A percentile compares a stretch with the other conserved stretches of the same genome.
These are phyloP conservation scores for Rhodotorula sp. DNA, from an alignment of 1,284 basidiomycete species.

Conservation along the genomic window DNA sequence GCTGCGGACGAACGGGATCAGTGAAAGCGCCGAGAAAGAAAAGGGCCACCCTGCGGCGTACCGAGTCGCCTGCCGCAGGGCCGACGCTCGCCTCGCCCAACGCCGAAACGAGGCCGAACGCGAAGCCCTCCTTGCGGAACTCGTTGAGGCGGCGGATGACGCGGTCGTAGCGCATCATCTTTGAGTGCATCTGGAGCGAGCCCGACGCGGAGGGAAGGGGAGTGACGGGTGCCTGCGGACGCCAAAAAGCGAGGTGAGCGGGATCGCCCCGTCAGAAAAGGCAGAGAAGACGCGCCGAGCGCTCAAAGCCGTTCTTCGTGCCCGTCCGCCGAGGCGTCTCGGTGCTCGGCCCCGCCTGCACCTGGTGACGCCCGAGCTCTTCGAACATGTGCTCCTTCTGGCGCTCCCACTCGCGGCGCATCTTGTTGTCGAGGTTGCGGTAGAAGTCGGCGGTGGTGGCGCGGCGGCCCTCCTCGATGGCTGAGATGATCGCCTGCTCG, in stretches of 20 bases:
- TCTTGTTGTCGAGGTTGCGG: slow-evolving; percentile 70
- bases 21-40: neutral
- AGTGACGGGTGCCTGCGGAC: slow-evolving; percentile 16
- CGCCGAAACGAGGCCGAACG: slow-evolving; percentile 71
- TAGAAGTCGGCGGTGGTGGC: slow-evolving; percentile 81
- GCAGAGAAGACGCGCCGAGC: slow-evolving; percentile 19
- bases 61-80: slow-evolving; percentile 19
- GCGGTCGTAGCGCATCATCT: slow-evolving; percentile 93
- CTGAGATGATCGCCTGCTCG: slow-evolving; percentile 89
- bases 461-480: slow-evolving; percentile 84
- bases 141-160: slow-evolving; percentile 73
- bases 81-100: slow-evolving; percentile 60
- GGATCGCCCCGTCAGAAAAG: neutral
- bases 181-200: slow-evolving; percentile 63
- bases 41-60: neutral
- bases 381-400: slow-evolving; percentile 88
- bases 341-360: slow-evolving; percentile 10
- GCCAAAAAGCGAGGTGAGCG: neutral
- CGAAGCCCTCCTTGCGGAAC: slow-evolving; percentile 67
- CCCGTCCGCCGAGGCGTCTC: slow-evolving; percentile 32
- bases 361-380: slow-evolving; percentile 69
- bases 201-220: slow-evolving; percentile 18
- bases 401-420: slow-evolving; percentile 80
- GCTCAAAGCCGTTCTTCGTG: slow-evolving; percentile 34
- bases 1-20: slow-evolving; percentile 2